A percentile compares a stretch with the other conserved stretches of the same genome.
phyloP scores from a whole-genome alignment of 2,329 filamentous ascomycete genomes.

The Juglanconis sp. region DNA sequence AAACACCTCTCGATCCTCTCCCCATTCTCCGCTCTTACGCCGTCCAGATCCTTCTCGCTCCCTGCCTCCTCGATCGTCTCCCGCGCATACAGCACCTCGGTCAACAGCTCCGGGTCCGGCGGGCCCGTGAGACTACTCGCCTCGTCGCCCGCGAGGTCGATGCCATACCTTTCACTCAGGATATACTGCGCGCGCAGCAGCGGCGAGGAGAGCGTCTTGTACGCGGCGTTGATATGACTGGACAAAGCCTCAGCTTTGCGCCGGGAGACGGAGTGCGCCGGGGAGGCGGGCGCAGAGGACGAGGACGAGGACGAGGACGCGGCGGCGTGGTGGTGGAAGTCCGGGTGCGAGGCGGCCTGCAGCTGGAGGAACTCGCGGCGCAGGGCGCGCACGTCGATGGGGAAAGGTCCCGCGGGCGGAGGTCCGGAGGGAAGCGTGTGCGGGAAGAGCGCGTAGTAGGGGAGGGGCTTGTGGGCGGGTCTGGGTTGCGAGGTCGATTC shows the following conservation, averaged over 20 bases:
- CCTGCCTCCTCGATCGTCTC: conserved; percentile 72
- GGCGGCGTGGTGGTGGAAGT: conserved; percentile 53
- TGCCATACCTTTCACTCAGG: conserved; percentile 63
- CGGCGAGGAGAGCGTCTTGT: conserved; percentile 77
- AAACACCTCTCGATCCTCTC: conserved; percentile 63
- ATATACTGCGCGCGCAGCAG: conserved; percentile 86
- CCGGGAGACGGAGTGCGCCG: conserved; percentile 24
- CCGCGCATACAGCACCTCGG: conserved; percentile 75
- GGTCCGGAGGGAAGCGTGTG: conserved; percentile 71
- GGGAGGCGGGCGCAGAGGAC: background rate
- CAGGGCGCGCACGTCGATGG: conserved; percentile 65
- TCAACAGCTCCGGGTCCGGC: conserved; percentile 62
- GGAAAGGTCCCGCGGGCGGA: conserved; percentile 74
- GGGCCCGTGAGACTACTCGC: conserved; percentile 60
- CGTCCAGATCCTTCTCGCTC: conserved; percentile 60
- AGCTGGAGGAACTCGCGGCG: conserved; percentile 83
- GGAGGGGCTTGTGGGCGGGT: conserved; percentile 8
- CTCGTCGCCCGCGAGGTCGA: conserved; percentile 80
- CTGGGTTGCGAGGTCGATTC: background rate
- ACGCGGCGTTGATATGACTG: conserved; percentile 85
- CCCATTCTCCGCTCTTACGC: conserved; percentile 64
- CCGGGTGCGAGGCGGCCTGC: conserved; percentile 74
- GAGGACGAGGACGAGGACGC: conserved; percentile 15
- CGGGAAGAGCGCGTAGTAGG: conserved; percentile 84
- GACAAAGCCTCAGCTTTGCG: conserved; percentile 70